These are phyloP conservation scores for Ophiocordyceps camponoti-rufipedis DNA, from an alignment of 2,329 filamentous ascomycete genomes.

Conservation along the genomic window DNA sequence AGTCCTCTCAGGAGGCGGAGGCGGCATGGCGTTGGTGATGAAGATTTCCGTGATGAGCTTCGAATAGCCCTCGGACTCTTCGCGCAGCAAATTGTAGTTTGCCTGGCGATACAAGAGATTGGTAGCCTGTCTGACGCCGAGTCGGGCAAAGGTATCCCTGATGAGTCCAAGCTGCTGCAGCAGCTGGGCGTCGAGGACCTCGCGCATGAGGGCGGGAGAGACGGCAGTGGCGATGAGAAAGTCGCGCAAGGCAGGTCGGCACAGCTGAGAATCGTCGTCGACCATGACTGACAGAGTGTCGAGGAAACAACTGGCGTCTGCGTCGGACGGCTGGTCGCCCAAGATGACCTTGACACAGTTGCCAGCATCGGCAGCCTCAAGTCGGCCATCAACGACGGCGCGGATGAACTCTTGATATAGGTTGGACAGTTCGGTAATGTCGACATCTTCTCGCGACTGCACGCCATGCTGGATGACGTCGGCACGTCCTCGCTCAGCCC, in stretches of 20 bases:
- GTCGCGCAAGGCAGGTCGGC: conserved; percentile 35
- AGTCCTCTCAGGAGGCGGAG: conserved; percentile 58
- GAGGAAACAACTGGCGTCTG: conserved; percentile 51
- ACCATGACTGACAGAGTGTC: conserved; percentile 68
- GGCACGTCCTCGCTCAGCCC: conserved; percentile 49
- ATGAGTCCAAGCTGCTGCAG: conserved; percentile 65
- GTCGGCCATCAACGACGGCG: conserved; percentile 49
- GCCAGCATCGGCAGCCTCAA: conserved; percentile 54
- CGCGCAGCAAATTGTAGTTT: conserved; percentile 87
- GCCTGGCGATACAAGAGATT: conserved; percentile 89
- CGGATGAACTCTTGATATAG: conserved; percentile 76
- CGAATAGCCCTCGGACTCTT: conserved; percentile 92
- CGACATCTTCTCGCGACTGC: conserved; percentile 46
- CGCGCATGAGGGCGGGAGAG: conserved; percentile 53
- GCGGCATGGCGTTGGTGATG: conserved; percentile 60
- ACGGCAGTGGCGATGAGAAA: conserved; percentile 60
- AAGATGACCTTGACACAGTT: conserved; percentile 57
- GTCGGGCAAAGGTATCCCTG: conserved; percentile 63
- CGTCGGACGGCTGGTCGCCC: conserved; percentile 31
- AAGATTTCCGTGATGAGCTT: conserved; percentile 94
- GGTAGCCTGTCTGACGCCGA: conserved; percentile 78
- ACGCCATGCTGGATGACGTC: conserved; percentile 47
- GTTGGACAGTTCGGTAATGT: conserved; percentile 48
- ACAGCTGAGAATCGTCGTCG: conserved; percentile 42
- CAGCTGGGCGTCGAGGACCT: conserved; percentile 63